A percentile compares a stretch with the other conserved stretches of the same genome.
phyloP scores from a whole-genome alignment of 148 eudicot genomes.

The Amaranthus cruentus region DNA sequence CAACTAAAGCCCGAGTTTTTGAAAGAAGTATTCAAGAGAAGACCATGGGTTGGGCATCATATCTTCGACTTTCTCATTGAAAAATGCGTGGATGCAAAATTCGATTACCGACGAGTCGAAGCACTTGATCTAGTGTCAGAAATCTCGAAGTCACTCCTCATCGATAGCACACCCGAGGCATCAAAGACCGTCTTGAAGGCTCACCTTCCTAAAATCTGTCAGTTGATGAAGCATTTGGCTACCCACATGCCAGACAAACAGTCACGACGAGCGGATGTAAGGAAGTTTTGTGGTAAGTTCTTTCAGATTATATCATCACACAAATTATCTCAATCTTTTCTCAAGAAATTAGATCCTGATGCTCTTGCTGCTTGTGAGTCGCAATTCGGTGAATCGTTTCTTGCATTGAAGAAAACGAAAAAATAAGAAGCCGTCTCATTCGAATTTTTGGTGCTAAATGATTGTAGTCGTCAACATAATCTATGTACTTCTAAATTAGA shows the following conservation, averaged over 20 bases:
- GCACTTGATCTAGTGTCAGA: conserved; percentile 66
- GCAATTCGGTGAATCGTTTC: conserved; percentile 70
- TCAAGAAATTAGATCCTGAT: conserved; percentile 58
- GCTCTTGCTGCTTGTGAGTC: conserved; percentile 59
- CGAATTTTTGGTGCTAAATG: neutral
- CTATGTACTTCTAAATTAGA: too few relatives aligned
- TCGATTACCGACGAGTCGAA: conserved; percentile 66
- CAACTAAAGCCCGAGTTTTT: conserved; percentile 68
- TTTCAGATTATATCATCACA: conserved; percentile 47
- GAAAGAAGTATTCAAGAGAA: conserved; percentile 69
- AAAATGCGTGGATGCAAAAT: conserved; percentile 53
- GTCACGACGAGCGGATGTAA: conserved; percentile 66
- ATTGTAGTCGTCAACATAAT: neutral
- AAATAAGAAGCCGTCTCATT: conserved; percentile 1
- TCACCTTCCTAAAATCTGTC: conserved; percentile 44
- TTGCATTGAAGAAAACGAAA: conserved; percentile 52
- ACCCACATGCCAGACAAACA: conserved; percentile 78
- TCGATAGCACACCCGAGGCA: conserved; percentile 28
- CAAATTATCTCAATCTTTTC: conserved; percentile 48
- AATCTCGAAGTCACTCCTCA: conserved; percentile 40
- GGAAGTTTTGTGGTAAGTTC: conserved; percentile 60
- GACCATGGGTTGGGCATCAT: conserved; percentile 77
- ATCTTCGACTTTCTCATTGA: conserved; percentile 63
- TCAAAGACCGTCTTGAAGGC: conserved; percentile 40
- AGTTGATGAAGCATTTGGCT: conserved; percentile 50